A percentile compares a stretch with the other conserved stretches of the same genome.
These are phyloP conservation scores for Ophiostoma ulmi DNA, from an alignment of 2,329 filamentous ascomycete genomes.

Conservation along the genomic window DNA sequence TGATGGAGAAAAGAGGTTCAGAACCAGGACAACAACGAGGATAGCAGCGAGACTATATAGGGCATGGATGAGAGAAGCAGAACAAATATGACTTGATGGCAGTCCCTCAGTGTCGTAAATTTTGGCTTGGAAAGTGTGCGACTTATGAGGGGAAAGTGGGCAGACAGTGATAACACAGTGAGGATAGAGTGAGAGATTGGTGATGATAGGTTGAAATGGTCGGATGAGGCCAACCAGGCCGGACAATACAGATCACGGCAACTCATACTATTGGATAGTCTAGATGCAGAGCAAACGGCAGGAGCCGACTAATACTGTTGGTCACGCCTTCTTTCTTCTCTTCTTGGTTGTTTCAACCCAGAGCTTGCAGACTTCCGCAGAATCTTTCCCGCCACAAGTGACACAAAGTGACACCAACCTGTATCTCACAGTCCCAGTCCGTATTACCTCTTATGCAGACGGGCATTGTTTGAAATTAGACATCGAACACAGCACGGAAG, in stretches of 20 bases:
- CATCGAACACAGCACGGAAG: background rate
- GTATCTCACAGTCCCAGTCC: background rate
- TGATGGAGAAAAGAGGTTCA: too few relatives aligned
- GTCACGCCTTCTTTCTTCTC: background rate
- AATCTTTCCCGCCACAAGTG: background rate
- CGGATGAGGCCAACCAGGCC: background rate
- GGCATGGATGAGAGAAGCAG: background rate
- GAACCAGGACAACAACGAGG: background rate
- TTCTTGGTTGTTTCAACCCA: background rate
- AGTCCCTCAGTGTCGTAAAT: background rate
- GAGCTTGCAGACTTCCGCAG: background rate
- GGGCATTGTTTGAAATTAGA: too few relatives aligned
- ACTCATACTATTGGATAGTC: background rate
- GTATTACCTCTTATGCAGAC: too few relatives aligned
- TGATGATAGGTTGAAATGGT: background rate
- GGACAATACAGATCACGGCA: background rate
- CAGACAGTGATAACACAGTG: background rate
- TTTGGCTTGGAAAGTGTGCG: too few relatives aligned
- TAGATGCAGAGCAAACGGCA: constrained; percentile 3
- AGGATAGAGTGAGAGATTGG: background rate
- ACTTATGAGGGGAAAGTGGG: background rate
- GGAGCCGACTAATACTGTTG: background rate
- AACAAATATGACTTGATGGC: background rate
- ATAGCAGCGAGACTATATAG: background rate
- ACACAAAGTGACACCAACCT: background rate